A percentile compares a stretch with the other conserved stretches of the same genome.
These are phyloP conservation scores for Hypoxylon sp. DNA, from an alignment of 2,329 filamentous ascomycete species.

Conservation along the genomic window DNA sequence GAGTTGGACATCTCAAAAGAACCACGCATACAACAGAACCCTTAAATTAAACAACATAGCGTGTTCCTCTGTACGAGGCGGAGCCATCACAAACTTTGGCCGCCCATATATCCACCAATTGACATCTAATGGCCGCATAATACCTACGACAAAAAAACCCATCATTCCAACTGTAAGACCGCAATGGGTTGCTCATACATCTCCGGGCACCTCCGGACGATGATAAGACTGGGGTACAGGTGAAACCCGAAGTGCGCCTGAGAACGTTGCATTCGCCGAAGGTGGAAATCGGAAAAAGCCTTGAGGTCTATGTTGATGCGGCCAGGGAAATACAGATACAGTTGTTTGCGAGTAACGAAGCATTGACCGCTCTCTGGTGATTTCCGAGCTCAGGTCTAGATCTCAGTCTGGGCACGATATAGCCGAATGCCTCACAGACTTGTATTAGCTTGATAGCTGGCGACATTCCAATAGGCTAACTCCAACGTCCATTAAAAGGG, in stretches of 20 bases:
- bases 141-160: not conserved
- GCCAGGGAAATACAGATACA: not conserved
- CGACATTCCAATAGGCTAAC: constrained; percentile 18
- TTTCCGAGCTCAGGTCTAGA: constrained; percentile 5
- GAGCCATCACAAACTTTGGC: not conserved
- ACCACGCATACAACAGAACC: not conserved
- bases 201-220: not conserved
- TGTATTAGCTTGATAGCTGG: constrained; percentile 11
- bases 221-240: not conserved
- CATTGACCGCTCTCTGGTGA: not conserved
- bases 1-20: not conserved
- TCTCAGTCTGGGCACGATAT: constrained; percentile 10
- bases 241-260: not conserved
- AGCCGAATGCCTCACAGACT: constrained; percentile 17
- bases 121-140: not conserved
- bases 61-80: not conserved
- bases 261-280: not conserved
- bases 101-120: not conserved
- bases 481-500: not conserved
- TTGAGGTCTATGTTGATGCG: not conserved
- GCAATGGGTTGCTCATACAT: not conserved
- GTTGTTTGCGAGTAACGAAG: not conserved
- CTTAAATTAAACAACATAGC: not conserved
- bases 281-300: not conserved
- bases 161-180: not conserved